A percentile compares a stretch with the other conserved stretches of the same genome.
phyloP scores from a whole-genome alignment of 352 stramenopile species.

The Globisporangium barbulae region DNA sequence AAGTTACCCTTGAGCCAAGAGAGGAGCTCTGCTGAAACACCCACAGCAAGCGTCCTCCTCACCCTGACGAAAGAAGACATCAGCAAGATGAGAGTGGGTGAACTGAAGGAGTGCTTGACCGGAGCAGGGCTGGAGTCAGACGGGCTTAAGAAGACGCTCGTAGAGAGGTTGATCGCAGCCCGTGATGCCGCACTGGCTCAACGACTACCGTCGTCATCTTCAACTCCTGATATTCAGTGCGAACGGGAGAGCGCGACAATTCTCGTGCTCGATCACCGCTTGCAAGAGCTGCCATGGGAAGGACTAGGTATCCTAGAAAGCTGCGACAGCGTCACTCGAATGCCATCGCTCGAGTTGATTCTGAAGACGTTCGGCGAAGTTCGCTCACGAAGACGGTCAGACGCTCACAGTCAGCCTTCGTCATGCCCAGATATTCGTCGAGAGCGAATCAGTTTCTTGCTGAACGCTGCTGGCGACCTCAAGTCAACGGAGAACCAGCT shows the following conservation, averaged over 20 bases:
- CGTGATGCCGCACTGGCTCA: conserved; percentile 21
- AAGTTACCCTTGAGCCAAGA: background rate
- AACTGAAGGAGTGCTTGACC: conserved; percentile 38
- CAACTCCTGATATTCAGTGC: background rate
- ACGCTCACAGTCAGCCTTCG: background rate
- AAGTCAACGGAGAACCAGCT: conserved; percentile 59
- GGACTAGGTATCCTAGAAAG: conserved; percentile 49
- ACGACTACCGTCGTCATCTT: conserved; percentile 8
- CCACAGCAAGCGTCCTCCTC: conserved; percentile 12
- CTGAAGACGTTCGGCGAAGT: conserved; percentile 25
- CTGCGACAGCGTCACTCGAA: conserved; percentile 50
- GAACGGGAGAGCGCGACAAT: conserved; percentile 33
- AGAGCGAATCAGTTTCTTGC: conserved; percentile 46
- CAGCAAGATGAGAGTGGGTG: conserved; percentile 36
- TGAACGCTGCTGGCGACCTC: conserved; percentile 78
- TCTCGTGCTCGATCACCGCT: conserved; percentile 54
- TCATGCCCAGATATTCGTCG: conserved; percentile 20
- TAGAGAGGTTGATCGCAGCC: conserved; percentile 34
- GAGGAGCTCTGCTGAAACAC: background rate
- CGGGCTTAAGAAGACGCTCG: conserved; percentile 51
- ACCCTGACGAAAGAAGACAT: conserved; percentile 30
- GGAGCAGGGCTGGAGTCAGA: conserved; percentile 27
- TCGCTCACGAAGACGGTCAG: background rate
- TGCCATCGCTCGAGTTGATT: conserved; percentile 70
- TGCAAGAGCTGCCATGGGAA: conserved; percentile 85